Evolutionary conservation across 768 basidiomycete species (phyloP).

Genomic region (Gymnopilus dilepis): DNA sequence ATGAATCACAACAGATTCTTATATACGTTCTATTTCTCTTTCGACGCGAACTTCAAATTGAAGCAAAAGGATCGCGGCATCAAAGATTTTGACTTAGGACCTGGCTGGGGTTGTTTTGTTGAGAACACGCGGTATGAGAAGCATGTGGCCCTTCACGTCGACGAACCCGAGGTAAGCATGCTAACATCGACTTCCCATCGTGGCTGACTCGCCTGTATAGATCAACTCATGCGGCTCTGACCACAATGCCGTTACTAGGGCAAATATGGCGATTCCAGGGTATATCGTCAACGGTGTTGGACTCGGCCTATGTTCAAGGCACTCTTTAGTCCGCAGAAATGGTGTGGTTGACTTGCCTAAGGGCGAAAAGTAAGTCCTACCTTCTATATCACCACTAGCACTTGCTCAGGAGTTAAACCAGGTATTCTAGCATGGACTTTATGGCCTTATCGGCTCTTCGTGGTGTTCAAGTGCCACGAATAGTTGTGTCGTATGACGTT

Average conservation of each 20-base stretch:
- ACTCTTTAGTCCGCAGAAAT: conserved; percentile 21
- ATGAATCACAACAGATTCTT: conserved; percentile 18
- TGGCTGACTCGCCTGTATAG: not conserved
- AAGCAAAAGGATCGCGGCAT: conserved; percentile 12
- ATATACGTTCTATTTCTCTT: conserved; percentile 8
- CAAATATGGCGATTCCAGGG: conserved; percentile 16
- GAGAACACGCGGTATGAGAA: not conserved
- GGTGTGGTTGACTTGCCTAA: conserved; percentile 30
- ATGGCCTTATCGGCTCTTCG: conserved; percentile 14
- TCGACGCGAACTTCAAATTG: conserved; percentile 22
- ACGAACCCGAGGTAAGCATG: conserved; percentile 17
- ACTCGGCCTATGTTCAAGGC: conserved; percentile 21
- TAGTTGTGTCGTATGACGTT: conserved; percentile 23
- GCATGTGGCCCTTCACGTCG: not conserved
- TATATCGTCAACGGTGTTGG: conserved; percentile 16
- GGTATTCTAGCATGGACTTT: conserved; percentile 24
- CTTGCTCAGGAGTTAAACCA: not conserved
- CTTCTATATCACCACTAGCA: not conserved
- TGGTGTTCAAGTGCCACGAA: not conserved
- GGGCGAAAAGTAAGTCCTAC: conserved; percentile 22
- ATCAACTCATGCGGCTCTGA: conserved; percentile 20
- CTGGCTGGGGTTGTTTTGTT: conserved; percentile 7
- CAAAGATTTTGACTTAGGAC: conserved; percentile 11
- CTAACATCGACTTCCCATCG: not conserved
- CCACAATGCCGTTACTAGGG: conserved; percentile 16